Base-by-base conservation (phyloP, 257 asterid genomes). In the Nicotiana tomentosiformis region DNA sequence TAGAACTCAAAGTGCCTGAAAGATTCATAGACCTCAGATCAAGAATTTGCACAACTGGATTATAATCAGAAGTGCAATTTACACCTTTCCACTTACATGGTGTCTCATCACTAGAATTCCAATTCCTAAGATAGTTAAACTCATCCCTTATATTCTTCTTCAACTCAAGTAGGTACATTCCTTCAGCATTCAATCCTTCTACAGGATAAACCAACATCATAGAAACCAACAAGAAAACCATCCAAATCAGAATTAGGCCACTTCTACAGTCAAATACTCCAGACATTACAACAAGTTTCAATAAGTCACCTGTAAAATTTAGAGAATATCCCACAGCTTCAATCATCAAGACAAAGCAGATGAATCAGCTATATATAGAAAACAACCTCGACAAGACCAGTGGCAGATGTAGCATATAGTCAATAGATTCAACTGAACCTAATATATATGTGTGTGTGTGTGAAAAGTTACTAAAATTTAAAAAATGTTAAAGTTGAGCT, bases 81-180 rank as follows among this genome's bases (percentile, higher is more conserved):
- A 95, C 97, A 35, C 99, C 99, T 15, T 43, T 15, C 99, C 99
- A 95, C 60, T 82, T 77, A 83, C 99, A 95, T 4, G 99, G 96
- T 5, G 90, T 91, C 43, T 66, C 86, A 85, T 94, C 97, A 69
- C 80, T 83, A 10, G 93, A 88, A 82, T 93, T 92, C 99, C 99
- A 95, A 78, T 89, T 85, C 23, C 26, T 82, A 15, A 95, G 95
- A 82, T 69, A 58, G 80, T 87, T 84, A 57, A 43, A 72, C 14
- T 89, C 87, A 69, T 95, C 99, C 61, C 55, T 49, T 33, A 95
- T 82, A 79, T 8, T 86, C 84, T 89, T 86, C 90, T 95, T 95
- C 64, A 94, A 82, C 56, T 94, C 93, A 7, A 95, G 78, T 11
- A 95, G 89, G 83, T 83, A 26, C 32, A 87, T 82, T 64, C 97